Percentiles rank a stretch among this genome's conserved stretches.
These are phyloP conservation scores for Termitomyces eurrhizus DNA, from an alignment of 768 basidiomycete species.

Conservation along the genomic window DNA sequence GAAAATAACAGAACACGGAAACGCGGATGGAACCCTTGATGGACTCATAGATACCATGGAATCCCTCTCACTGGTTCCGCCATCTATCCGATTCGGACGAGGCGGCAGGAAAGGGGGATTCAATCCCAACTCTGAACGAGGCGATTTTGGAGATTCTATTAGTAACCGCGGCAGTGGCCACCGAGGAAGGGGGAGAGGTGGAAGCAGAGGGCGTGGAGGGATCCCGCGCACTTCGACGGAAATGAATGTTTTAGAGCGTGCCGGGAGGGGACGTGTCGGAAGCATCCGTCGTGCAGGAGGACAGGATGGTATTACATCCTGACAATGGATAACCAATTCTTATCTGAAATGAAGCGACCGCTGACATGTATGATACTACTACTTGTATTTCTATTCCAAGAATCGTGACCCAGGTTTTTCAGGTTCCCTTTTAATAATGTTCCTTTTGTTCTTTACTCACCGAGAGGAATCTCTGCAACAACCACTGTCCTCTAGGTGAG, in stretches of 20 bases:
- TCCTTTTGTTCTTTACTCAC: neutral
- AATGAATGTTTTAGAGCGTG: slow-evolving; percentile 13
- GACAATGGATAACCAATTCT: neutral
- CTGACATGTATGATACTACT: neutral
- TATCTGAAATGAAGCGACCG: neutral
- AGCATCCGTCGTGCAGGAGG: slow-evolving; percentile 9
- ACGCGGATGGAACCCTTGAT: slow-evolving; percentile 33
- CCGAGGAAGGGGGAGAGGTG: slow-evolving; percentile 16
- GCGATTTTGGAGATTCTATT: neutral
- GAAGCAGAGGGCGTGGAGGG: slow-evolving; percentile 16
- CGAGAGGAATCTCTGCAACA: too few relatives aligned
- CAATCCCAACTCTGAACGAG: slow-evolving; percentile 26
- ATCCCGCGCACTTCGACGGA: neutral
- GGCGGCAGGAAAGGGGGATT: slow-evolving; percentile 60
- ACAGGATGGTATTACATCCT: neutral
- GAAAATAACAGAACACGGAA: neutral
- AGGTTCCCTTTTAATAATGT: neutral
- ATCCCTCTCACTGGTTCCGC: slow-evolving; percentile 57
- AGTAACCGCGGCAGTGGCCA: slow-evolving; percentile 3
- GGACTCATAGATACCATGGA: slow-evolving; percentile 43
- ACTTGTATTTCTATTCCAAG: neutral
- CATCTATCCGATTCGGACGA: slow-evolving; percentile 69
- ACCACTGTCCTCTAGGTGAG: too few relatives aligned
- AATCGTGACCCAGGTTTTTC: too few relatives aligned
- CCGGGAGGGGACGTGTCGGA: slow-evolving; percentile 18